Conservation (phyloP, 192 early-diverging fungal species). For the Umbelopsis sp. region DNA sequence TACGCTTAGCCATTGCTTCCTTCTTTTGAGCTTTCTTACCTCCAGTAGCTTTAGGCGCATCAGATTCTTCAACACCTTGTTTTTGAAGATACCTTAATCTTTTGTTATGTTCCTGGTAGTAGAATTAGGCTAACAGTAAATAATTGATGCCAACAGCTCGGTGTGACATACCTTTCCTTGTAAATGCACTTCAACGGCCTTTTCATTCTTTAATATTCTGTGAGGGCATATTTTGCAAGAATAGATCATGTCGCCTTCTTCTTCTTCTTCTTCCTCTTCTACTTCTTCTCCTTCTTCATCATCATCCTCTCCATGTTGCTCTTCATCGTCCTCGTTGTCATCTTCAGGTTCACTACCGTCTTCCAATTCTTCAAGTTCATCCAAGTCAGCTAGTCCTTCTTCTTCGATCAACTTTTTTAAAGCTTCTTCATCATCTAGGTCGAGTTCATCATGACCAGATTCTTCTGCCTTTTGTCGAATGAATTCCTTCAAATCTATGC, state of each 20-base stretch:
- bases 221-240: constrained; percentile 31
- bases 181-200: constrained; percentile 31
- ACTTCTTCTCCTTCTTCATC: constrained; percentile 9
- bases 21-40: not conserved
- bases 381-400: not conserved
- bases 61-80: constrained; percentile 17
- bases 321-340: not conserved
- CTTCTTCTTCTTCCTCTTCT: constrained; percentile 19
- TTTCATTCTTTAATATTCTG: constrained; percentile 21
- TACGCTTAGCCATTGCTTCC: constrained; percentile 16
- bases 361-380: not conserved
- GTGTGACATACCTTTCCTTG: constrained; percentile 23
- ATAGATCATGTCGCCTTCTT: constrained; percentile 17
- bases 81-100: constrained; percentile 20
- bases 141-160: not conserved
- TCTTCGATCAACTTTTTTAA: not conserved
- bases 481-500: not conserved
- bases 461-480: not conserved
- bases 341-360: too few relatives aligned
- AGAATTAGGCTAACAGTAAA: not conserved
- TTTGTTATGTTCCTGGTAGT: constrained; percentile 16
- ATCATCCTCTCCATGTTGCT: not conserved
- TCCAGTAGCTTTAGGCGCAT: constrained; percentile 11
- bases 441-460: not conserved
- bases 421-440: constrained; percentile 6